phyloP scores from a whole-genome alignment of 352 stramenopile genomes.

The Bremia lactucae region DNA sequence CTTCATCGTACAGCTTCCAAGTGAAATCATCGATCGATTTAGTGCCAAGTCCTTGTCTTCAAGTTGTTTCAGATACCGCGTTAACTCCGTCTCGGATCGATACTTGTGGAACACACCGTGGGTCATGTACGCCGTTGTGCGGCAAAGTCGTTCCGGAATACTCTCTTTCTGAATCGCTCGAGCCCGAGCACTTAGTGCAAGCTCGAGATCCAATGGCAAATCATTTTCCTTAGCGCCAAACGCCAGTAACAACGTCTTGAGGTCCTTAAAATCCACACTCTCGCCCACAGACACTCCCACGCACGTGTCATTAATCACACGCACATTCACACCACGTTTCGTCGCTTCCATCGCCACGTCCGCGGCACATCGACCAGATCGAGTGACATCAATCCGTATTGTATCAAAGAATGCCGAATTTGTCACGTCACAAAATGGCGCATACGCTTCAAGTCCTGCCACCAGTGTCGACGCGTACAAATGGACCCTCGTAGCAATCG shows the following conservation, averaged over 20 bases:
- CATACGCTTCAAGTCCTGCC: constrained; percentile 83
- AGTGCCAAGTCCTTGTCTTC: constrained; percentile 98
- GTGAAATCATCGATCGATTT: constrained; percentile 99
- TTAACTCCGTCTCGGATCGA: constrained; percentile 91
- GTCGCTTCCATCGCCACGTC: constrained; percentile 62
- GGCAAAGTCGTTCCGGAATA: constrained; percentile 50
- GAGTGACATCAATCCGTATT: constrained; percentile 87
- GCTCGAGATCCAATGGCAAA: constrained; percentile 13
- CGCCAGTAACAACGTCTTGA: constrained; percentile 78
- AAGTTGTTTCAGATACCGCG: constrained; percentile 96
- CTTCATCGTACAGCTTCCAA: constrained; percentile 99
- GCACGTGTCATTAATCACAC: constrained; percentile 62
- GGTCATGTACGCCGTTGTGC: constrained; percentile 78
- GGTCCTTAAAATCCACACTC: constrained; percentile 87
- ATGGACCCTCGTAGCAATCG: constrained; percentile 92
- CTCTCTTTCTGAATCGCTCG: constrained; percentile 43
- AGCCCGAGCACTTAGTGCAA: constrained; percentile 46
- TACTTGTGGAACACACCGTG: constrained; percentile 97
- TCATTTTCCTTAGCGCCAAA: constrained; percentile 50
- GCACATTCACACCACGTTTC: constrained; percentile 79
- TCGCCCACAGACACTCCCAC: constrained; percentile 97
- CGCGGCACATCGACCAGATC: constrained; percentile 61
- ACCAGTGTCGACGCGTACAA: constrained; percentile 85
- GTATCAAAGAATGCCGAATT: constrained; percentile 94
- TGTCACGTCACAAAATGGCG: constrained; percentile 34